Percentiles rank a stretch among this genome's conserved stretches.
These are phyloP conservation scores for Acacia pycnantha DNA, from an alignment of 331 rosid genomes.

Conservation along the genomic window DNA sequence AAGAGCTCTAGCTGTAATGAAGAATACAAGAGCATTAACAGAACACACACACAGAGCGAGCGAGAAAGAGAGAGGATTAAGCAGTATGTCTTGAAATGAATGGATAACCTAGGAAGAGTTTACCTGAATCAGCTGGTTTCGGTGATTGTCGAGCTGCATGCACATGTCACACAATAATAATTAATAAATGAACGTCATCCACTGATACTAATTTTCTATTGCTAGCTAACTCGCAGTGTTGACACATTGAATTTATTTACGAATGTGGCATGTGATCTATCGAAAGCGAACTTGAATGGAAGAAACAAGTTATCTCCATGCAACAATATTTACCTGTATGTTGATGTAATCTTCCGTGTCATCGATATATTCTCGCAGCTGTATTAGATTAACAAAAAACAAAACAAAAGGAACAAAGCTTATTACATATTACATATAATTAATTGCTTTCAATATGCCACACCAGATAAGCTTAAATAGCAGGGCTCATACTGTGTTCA, in stretches of 20 bases:
- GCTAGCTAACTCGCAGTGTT: background rate
- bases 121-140: conserved; percentile 93
- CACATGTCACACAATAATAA: background rate
- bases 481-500: conserved; percentile 63
- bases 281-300: background rate
- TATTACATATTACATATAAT: background rate
- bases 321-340: conserved; percentile 57
- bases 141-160: conserved; percentile 71
- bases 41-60: background rate
- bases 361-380: conserved; percentile 84
- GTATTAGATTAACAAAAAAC: background rate
- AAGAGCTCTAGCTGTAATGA: conserved; percentile 45
- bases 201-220: background rate
- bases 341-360: conserved; percentile 91
- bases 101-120: background rate
- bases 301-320: conserved; percentile 2
- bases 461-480: background rate
- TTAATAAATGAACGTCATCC: background rate
- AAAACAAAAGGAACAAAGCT: background rate
- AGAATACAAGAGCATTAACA: background rate
- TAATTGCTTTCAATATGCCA: background rate
- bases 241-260: background rate
- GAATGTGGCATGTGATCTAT: background rate
- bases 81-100: background rate
- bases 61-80: background rate